Percentiles rank a stretch among this genome's conserved stretches.
These are phyloP conservation scores for Tubosaeta sp. DNA, from an alignment of 768 basidiomycete species.

Conservation along the genomic window DNA sequence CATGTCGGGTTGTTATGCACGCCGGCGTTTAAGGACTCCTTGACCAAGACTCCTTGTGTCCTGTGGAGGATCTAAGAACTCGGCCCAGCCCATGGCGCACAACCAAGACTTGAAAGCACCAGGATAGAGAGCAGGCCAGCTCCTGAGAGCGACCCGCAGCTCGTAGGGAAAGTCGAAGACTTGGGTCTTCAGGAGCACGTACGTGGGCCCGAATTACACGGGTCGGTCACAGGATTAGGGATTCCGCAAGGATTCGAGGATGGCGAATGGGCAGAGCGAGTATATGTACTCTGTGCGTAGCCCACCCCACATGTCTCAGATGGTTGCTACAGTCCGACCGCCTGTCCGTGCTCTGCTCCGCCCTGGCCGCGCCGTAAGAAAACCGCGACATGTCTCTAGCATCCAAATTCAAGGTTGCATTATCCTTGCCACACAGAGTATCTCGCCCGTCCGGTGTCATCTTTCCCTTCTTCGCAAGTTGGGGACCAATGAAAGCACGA, in stretches of 20 bases:
- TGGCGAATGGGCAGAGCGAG: constrained; percentile 29
- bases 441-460: constrained; percentile 47
- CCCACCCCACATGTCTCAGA: constrained; percentile 18
- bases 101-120: constrained; percentile 49
- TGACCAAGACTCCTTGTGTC: constrained; percentile 21
- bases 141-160: constrained; percentile 14
- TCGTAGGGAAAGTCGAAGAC: constrained; percentile 40
- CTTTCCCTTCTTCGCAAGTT: constrained; percentile 37
- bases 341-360: constrained; percentile 42
- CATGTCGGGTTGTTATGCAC: constrained; percentile 52
- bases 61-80: constrained; percentile 17
- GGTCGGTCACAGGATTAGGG: constrained; percentile 18
- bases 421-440: constrained; percentile 21
- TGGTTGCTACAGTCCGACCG: constrained; percentile 5
- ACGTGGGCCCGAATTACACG: constrained; percentile 32
- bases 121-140: constrained; percentile 35
- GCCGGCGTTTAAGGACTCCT: constrained; percentile 48
- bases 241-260: constrained; percentile 14
- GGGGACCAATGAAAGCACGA: constrained; percentile 20
- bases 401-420: constrained; percentile 10
- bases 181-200: constrained; percentile 38
- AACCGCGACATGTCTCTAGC: constrained; percentile 53
- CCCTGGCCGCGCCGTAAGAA: constrained; percentile 21
- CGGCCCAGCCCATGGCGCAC: constrained; percentile 48
- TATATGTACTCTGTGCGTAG: constrained; percentile 33